Conservation (phyloP, 768 basidiomycete species). For the Russula sp. region DNA sequence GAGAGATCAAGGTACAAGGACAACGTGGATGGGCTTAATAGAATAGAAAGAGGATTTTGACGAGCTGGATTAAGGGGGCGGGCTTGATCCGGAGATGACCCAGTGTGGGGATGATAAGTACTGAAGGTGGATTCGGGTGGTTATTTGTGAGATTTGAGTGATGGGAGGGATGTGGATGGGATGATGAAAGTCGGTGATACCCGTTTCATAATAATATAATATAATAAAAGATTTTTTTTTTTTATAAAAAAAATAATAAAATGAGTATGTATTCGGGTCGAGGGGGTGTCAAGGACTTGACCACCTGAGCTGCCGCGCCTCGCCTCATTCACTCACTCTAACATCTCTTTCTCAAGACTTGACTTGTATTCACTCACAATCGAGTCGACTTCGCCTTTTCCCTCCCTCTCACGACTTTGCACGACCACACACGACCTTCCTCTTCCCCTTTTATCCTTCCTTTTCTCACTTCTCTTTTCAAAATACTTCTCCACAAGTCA, state of each 20-base stretch:
- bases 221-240: neutral
- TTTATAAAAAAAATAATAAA: conserved; percentile 1
- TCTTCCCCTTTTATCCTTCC: conserved; percentile 4
- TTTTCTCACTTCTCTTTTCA: conserved; percentile 13
- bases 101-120: conserved; percentile 7
- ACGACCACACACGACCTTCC: conserved; percentile 24
- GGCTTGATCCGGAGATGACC: conserved; percentile 14
- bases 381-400: conserved; percentile 24
- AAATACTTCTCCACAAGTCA: conserved; percentile 8
- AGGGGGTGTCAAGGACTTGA: neutral
- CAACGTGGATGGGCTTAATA: too few species aligned
- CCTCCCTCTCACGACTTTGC: conserved; percentile 28
- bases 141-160: neutral
- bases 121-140: too few species aligned
- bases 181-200: conserved; percentile 11
- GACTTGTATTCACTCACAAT: conserved; percentile 1
- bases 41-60: too few species aligned
- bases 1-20: neutral
- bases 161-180: neutral
- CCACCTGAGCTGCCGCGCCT: conserved; percentile 11
- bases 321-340: neutral
- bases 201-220: conserved; percentile 4
- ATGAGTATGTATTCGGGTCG: neutral
- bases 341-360: neutral
- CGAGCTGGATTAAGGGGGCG: neutral